These are phyloP conservation scores for Sindora glabra DNA, from an alignment of 306 rosid genomes.

Conservation along the genomic window DNA sequence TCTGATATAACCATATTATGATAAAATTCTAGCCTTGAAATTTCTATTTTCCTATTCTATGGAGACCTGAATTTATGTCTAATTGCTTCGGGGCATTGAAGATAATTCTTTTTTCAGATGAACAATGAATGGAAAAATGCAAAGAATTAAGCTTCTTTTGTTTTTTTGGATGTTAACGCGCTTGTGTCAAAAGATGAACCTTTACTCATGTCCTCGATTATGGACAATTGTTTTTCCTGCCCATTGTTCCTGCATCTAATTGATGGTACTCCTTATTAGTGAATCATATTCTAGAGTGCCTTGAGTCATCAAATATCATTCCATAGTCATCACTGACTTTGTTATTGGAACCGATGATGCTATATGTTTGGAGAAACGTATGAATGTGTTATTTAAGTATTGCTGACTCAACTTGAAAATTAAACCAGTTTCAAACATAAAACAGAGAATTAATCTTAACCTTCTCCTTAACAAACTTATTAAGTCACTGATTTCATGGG, in stretches of 20 bases:
- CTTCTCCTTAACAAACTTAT: not conserved
- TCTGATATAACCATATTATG: too few species aligned
- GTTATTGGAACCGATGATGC: not conserved
- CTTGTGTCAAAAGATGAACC: too few species aligned
- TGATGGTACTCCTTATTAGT: not conserved
- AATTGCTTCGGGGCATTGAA: too few species aligned
- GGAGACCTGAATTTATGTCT: too few species aligned
- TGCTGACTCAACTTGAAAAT: not conserved
- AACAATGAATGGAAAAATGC: not conserved
- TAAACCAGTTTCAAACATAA: not conserved
- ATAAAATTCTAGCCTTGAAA: too few species aligned
- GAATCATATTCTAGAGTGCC: not conserved
- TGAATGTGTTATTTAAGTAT: not conserved
- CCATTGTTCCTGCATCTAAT: not conserved
- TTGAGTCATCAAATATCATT: not conserved
- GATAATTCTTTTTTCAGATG: not conserved
- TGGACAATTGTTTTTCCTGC: not conserved
- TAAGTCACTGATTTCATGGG: not conserved
- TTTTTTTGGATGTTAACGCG: too few species aligned
- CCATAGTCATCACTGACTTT: not conserved
- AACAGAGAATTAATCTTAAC: not conserved
- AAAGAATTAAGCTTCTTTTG: too few species aligned
- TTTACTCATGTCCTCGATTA: not conserved
- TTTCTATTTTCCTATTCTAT: too few species aligned
- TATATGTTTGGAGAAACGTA: not conserved